A percentile compares a stretch with the other conserved stretches of the same genome.
Conservation (phyloP, 192 early-diverging fungal genomes). For the Anaeromyces robustus region DNA sequence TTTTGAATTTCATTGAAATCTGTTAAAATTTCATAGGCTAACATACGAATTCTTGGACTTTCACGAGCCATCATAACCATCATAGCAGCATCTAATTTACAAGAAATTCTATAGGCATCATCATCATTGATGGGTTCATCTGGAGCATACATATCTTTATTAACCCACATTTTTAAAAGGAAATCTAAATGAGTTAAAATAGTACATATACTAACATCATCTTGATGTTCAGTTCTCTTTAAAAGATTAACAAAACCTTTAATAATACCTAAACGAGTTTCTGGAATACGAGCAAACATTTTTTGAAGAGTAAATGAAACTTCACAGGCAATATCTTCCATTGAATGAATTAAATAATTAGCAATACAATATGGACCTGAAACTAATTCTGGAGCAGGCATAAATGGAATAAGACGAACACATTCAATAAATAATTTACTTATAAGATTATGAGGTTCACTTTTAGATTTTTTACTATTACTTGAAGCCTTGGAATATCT, state of each 20-base stretch:
- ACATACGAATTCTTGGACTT: constrained; percentile 20
- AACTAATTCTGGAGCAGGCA: constrained; percentile 25
- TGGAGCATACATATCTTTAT: constrained; percentile 3
- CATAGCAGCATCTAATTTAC: constrained; percentile 25
- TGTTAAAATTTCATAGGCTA: constrained; percentile 14
- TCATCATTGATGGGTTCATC: constrained; percentile 12
- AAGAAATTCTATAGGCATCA: constrained; percentile 18
- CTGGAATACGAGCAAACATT: constrained; percentile 17
- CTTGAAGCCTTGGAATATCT: background rate
- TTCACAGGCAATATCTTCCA: constrained; percentile 16
- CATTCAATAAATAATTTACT: constrained; percentile 20
- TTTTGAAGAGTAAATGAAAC: constrained; percentile 10
- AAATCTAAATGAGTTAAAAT: constrained; percentile 14
- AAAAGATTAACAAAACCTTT: constrained; percentile 26
- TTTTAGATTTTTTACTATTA: background rate
- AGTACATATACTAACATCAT: constrained; percentile 24
- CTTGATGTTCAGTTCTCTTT: constrained; percentile 17
- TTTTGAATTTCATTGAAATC: constrained; percentile 20
- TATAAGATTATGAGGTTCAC: background rate
- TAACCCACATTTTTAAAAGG: constrained; percentile 18
- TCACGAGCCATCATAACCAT: constrained; percentile 21
- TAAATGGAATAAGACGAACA: constrained; percentile 16
- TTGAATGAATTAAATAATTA: constrained; percentile 18
- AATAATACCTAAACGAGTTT: constrained; percentile 22
- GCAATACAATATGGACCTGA: constrained; percentile 23